phyloP scores from a whole-genome alignment of 2,329 filamentous ascomycete genomes.

The Sclerotinia minor region DNA sequence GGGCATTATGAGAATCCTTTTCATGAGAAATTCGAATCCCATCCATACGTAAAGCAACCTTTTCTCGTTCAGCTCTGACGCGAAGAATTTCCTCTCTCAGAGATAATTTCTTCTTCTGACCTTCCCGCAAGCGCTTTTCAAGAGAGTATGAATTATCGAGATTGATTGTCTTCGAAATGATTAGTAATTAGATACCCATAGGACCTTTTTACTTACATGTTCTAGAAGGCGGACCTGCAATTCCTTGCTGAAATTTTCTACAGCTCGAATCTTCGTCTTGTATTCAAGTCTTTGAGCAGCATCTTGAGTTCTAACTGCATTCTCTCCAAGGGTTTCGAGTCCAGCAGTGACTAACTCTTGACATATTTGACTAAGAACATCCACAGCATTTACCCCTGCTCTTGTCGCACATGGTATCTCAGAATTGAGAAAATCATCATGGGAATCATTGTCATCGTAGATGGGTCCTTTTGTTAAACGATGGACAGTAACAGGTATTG shows the following conservation, averaged over 20 bases:
- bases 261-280: conserved; percentile 54
- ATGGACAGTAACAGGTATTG: conserved; percentile 60
- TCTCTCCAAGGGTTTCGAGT: conserved; percentile 50
- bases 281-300: conserved; percentile 54
- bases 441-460: conserved; percentile 46
- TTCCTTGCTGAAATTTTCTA: conserved; percentile 61
- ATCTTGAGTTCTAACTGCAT: conserved; percentile 47
- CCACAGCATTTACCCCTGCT: conserved; percentile 61
- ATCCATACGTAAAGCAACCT: conserved; percentile 63
- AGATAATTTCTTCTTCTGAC: conserved; percentile 56
- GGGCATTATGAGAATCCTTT: conserved; percentile 51
- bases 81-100: conserved; percentile 61
- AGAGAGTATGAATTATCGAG: conserved; percentile 60
- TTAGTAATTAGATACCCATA: conserved; percentile 3
- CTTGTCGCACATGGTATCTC: conserved; percentile 55
- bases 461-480: conserved; percentile 55
- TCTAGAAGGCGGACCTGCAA: conserved; percentile 56
- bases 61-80: conserved; percentile 59
- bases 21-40: conserved; percentile 62
- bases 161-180: conserved; percentile 52
- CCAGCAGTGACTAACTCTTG: conserved; percentile 58
- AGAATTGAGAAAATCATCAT: conserved; percentile 49
- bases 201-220: conserved; percentile 50
- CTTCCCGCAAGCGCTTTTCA: conserved; percentile 56
- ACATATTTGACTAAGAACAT: conserved; percentile 62